phyloP scores from a whole-genome alignment of 257 asterid genomes.

The Scutellaria galericulata region DNA sequence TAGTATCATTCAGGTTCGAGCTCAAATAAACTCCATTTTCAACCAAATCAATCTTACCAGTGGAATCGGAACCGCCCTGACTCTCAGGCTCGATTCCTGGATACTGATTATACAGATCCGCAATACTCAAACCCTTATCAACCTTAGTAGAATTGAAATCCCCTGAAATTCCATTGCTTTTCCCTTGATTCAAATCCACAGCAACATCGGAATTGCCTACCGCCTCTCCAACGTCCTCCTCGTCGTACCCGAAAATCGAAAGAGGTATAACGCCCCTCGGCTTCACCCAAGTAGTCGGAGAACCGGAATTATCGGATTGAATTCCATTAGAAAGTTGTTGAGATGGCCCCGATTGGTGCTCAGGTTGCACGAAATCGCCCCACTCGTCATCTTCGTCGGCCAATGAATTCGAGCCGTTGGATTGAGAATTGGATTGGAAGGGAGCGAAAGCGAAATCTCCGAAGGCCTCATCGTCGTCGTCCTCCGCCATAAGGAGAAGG shows the following conservation, averaged over 20 bases:
- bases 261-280: constrained; percentile 78
- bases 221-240: constrained; percentile 53
- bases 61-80: constrained; percentile 31
- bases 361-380: constrained; percentile 79
- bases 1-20: constrained; percentile 33
- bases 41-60: constrained; percentile 34
- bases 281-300: constrained; percentile 55
- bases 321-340: constrained; percentile 38
- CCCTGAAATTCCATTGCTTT: constrained; percentile 23
- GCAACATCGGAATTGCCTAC: constrained; percentile 24
- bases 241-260: constrained; percentile 67
- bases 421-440: constrained; percentile 41
- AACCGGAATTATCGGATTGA: constrained; percentile 27
- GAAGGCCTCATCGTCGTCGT: constrained; percentile 66
- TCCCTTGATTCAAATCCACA: constrained; percentile 35
- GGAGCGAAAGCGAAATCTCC: constrained; percentile 78
- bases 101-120: constrained; percentile 46
- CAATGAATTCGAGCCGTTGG: neutral
- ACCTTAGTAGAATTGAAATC: constrained; percentile 27
- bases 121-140: constrained; percentile 36
- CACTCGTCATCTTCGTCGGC: constrained; percentile 70
- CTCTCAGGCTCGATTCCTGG: constrained; percentile 40
- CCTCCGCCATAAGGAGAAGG: constrained; percentile 70
- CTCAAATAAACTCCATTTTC: constrained; percentile 42
- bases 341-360: constrained; percentile 46